Conservation (phyloP, 352 stramenopile genomes). For the Globisporangium parvum region DNA sequence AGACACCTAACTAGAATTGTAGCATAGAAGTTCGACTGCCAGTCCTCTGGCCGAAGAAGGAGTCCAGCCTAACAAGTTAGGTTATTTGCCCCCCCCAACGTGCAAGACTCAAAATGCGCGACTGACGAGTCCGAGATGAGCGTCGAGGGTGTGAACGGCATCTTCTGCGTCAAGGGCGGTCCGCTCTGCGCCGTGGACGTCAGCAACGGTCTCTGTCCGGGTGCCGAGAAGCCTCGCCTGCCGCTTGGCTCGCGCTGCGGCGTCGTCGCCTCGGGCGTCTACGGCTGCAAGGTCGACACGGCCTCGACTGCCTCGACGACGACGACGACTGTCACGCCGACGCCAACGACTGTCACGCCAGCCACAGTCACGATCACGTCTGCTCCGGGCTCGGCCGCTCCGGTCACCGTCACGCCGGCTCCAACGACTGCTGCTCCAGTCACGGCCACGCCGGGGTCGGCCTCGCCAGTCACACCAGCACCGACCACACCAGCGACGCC, state of each 20-base stretch:
- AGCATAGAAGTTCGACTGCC: no score
- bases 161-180: slow-evolving; percentile 18
- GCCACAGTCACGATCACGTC: no score
- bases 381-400: no score
- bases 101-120: slow-evolving; percentile 1
- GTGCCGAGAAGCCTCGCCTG: slow-evolving; percentile 8
- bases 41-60: no score
- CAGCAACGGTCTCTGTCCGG: slow-evolving; percentile 16
- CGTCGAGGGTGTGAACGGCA: slow-evolving; percentile 14
- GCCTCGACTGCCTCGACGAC: background rate
- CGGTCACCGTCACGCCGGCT: no score
- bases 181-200: slow-evolving; percentile 14
- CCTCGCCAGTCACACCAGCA: no score
- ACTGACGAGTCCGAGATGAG: slow-evolving; percentile 7
- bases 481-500: no score
- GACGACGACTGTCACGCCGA: background rate
- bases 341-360: background rate
- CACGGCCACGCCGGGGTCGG: background rate
- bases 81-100: no score
- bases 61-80: no score
- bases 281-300: slow-evolving; percentile 14
- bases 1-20: no score
- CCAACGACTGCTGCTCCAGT: background rate
- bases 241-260: slow-evolving; percentile 14
- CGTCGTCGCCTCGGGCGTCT: slow-evolving; percentile 13